These are phyloP conservation scores for Zygotorulaspora florentina DNA, from an alignment of 805 yeast species.

Conservation along the genomic window DNA sequence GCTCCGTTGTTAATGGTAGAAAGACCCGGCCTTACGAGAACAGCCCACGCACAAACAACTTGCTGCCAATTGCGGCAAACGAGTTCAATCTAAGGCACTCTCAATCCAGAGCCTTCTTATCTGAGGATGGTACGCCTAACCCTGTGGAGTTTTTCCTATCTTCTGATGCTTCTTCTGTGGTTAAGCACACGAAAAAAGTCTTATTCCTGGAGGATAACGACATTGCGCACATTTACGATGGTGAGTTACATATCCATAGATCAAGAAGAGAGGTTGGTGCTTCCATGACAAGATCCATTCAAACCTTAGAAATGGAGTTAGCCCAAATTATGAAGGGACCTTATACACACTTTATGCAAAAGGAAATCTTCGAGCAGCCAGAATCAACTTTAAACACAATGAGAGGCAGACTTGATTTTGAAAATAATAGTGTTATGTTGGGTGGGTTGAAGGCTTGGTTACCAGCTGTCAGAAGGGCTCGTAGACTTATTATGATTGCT, in stretches of 20 bases:
- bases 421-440: constrained; percentile 64
- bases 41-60: constrained; percentile 15
- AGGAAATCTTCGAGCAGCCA: constrained; percentile 98
- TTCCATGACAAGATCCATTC: constrained; percentile 92
- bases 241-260: constrained; percentile 97
- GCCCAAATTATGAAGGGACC: constrained; percentile 98
- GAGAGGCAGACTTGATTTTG: constrained; percentile 98
- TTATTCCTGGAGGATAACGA: constrained; percentile 96
- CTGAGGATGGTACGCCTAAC: constrained; percentile 88
- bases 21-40: constrained; percentile 10
- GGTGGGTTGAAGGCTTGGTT: constrained; percentile 88
- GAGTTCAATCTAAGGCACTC: constrained; percentile 67
- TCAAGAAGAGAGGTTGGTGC: constrained; percentile 83
- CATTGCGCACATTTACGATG: constrained; percentile 96
- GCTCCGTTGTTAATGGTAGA: constrained; percentile 8
- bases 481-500: constrained; percentile 96
- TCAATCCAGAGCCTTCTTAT: constrained; percentile 93
- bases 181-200: constrained; percentile 96
- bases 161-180: constrained; percentile 94
- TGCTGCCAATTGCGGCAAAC: constrained; percentile 55
- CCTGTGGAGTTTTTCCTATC: constrained; percentile 95
- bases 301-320: constrained; percentile 93
- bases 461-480: constrained; percentile 85
- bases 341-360: constrained; percentile 95
- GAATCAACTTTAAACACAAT: constrained; percentile 97